These are phyloP conservation scores for Gaultheria prostrata DNA, from an alignment of 148 eudicot species.

Conservation along the genomic window DNA sequence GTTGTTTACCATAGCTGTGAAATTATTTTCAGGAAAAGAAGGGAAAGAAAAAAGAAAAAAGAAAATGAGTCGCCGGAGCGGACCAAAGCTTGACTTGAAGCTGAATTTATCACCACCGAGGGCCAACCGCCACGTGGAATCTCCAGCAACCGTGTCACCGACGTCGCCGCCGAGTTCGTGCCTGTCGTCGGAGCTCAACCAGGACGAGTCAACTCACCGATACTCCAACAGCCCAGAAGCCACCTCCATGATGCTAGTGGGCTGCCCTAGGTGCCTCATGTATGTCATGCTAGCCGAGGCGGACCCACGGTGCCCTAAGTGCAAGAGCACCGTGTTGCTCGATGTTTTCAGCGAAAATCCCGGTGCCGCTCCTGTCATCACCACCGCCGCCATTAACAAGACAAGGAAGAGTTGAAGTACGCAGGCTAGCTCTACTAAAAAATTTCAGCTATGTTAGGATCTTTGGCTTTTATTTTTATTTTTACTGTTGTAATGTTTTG, in stretches of 20 bases:
- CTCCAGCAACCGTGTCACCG: conserved; percentile 33
- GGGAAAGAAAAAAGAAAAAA: neutral
- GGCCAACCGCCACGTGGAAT: conserved; percentile 21
- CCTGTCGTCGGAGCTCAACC: conserved; percentile 52
- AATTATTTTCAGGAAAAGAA: neutral
- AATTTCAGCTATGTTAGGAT: neutral
- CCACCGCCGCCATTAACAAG: conserved; percentile 27
- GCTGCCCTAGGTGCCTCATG: conserved; percentile 74
- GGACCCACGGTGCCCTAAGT: conserved; percentile 71
- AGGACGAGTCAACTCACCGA: conserved; percentile 1
- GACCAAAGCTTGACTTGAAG: conserved; percentile 55
- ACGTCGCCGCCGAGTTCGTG: conserved; percentile 65
- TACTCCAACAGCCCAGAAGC: conserved; percentile 44
- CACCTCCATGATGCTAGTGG: conserved; percentile 65
- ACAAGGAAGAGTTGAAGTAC: conserved; percentile 29
- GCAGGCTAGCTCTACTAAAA: neutral
- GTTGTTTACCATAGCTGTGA: neutral
- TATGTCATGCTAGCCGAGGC: conserved; percentile 65
- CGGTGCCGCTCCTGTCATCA: neutral
- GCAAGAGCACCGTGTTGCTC: conserved; percentile 71
- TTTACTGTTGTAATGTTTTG: neutral
- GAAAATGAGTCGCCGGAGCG: conserved; percentile 41
- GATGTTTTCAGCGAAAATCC: conserved; percentile 39
- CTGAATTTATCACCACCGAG: conserved; percentile 64
- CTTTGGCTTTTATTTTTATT: neutral